These are phyloP conservation scores for Triadica sebifera DNA, from an alignment of 345 rosid genomes.

Conservation along the genomic window DNA sequence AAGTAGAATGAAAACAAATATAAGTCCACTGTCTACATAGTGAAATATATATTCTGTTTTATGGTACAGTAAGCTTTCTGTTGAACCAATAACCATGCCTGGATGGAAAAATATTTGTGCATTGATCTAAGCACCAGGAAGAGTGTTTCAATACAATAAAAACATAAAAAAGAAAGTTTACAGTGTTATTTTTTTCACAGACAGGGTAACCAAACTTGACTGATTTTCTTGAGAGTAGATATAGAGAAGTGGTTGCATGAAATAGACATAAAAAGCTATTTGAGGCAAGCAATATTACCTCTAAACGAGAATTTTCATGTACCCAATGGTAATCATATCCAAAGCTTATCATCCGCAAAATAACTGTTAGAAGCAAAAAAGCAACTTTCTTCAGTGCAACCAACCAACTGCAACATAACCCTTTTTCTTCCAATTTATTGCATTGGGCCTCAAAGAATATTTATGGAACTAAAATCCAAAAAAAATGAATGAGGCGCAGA, in stretches of 20 bases:
- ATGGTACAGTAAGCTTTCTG: not conserved
- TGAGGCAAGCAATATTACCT: constrained; percentile 40
- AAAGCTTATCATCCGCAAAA: constrained; percentile 90
- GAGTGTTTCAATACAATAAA: too few relatives aligned
- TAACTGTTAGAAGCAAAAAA: constrained; percentile 41
- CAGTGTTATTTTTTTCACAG: not conserved
- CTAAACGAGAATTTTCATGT: constrained; percentile 53
- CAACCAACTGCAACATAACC: not conserved
- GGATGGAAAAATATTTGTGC: not conserved
- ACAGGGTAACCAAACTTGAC: not conserved
- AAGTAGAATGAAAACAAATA: not conserved
- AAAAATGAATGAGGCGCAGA: not conserved
- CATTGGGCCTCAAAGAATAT: not conserved
- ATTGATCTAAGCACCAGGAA: too few relatives aligned
- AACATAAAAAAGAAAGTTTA: not conserved
- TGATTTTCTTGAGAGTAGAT: constrained; percentile 1
- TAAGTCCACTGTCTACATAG: not conserved
- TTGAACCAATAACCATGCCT: not conserved
- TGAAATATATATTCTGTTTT: not conserved
- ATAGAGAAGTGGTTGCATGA: not conserved
- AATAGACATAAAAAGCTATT: not conserved
- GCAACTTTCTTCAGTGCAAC: not conserved
- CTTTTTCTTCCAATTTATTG: not conserved
- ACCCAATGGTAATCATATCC: constrained; percentile 90
- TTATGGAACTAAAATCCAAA: not conserved